Conservation (phyloP, 1,284 basidiomycete species). For the Sanghuangporus sanghuang region DNA sequence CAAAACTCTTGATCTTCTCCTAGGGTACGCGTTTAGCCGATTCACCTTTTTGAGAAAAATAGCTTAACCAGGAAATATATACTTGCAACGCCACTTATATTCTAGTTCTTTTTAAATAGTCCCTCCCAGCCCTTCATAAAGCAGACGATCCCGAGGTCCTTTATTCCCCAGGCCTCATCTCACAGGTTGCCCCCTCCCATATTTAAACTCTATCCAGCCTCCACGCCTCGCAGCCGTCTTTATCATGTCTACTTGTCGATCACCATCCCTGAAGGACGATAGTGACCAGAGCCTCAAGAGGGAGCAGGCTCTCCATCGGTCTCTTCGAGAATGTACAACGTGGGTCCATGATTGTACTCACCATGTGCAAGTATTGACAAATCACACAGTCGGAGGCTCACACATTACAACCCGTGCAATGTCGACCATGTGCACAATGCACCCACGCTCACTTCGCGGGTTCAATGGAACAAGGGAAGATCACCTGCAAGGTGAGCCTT, state of each 20-base stretch:
- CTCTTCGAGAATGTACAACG: constrained; percentile 14
- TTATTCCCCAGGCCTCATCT: constrained; percentile 5
- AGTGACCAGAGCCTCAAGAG: background rate
- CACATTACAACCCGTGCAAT: constrained; percentile 9
- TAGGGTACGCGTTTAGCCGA: background rate
- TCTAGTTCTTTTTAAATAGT: constrained; percentile 8
- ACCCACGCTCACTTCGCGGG: constrained; percentile 8
- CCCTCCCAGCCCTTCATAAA: background rate
- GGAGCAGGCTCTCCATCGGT: constrained; percentile 10
- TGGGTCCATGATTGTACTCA: background rate
- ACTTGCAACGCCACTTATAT: constrained; percentile 16
- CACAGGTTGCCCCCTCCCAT: background rate
- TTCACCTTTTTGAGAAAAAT: constrained; percentile 11
- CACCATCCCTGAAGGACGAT: background rate
- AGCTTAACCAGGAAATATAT: constrained; percentile 7
- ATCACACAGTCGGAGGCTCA: constrained; percentile 5
- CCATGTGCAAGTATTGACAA: background rate
- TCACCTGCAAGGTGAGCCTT: background rate
- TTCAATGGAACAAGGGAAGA: constrained; percentile 2
- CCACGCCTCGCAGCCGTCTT: background rate
- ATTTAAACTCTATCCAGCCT: background rate
- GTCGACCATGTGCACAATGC: background rate
- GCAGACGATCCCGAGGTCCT: constrained; percentile 5
- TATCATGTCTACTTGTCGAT: background rate
- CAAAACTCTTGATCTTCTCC: constrained; percentile 13